Percentiles rank a stretch among this genome's conserved stretches.
Conservation (phyloP, 441 rosid genomes). For the Macaranga tanarius region DNA sequence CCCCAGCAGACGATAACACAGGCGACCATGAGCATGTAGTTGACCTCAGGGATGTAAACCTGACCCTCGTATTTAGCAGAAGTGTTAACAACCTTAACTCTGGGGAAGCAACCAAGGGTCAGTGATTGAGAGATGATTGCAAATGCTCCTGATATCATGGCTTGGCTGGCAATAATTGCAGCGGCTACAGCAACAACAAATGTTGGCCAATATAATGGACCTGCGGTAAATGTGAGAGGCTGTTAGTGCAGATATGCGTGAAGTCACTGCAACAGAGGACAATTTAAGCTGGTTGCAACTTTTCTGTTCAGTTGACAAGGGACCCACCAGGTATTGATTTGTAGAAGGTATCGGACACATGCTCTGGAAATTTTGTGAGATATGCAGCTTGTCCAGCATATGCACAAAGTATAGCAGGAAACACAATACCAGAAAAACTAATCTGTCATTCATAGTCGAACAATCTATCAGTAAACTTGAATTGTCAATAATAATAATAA, state of each 20-base stretch:
- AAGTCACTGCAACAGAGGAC: too few species aligned
- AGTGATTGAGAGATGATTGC: slow-evolving; percentile 66
- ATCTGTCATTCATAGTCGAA: slow-evolving; percentile 36
- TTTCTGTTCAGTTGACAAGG: not conserved
- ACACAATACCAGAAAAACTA: slow-evolving; percentile 54
- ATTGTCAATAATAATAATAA: not conserved
- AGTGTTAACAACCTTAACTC: slow-evolving; percentile 75
- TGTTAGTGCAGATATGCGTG: not conserved
- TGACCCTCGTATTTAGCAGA: slow-evolving; percentile 74
- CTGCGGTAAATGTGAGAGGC: slow-evolving; percentile 28
- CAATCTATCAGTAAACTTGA: not conserved
- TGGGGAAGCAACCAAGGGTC: slow-evolving; percentile 65
- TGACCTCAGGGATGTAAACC: slow-evolving; percentile 76
- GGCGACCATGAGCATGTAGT: slow-evolving; percentile 71
- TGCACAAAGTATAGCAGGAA: slow-evolving; percentile 53
- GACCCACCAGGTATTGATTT: slow-evolving; percentile 59
- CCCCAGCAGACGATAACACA: slow-evolving; percentile 49
- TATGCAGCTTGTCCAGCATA: slow-evolving; percentile 82
- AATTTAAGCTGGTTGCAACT: not conserved
- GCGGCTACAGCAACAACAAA: slow-evolving; percentile 71
- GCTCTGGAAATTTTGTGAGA: slow-evolving; percentile 42
- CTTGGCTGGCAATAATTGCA: slow-evolving; percentile 75
- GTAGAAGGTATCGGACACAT: slow-evolving; percentile 61
- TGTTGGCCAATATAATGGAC: slow-evolving; percentile 68
- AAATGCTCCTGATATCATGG: slow-evolving; percentile 78